Evolutionary conservation across 2,329 filamentous ascomycete species (phyloP).

Genomic region (Anisogramma anomala): DNA sequence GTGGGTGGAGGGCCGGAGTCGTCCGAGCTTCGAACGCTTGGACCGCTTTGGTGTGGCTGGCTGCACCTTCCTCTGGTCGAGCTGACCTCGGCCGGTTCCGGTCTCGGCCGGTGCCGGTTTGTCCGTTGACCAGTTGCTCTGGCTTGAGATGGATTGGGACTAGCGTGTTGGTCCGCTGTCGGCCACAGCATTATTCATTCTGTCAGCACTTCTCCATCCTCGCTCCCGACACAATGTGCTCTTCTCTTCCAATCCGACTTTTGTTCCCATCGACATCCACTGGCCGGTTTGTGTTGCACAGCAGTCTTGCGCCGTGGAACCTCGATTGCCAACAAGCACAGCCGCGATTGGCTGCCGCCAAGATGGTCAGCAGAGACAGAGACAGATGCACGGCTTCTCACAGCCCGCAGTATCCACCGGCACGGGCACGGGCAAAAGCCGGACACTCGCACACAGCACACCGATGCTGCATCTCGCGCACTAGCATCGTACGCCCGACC

Average conservation of each 20-base stretch:
- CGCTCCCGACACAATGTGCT: background rate
- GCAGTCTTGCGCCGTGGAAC: slow-evolving; percentile 6
- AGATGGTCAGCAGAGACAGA: slow-evolving; percentile 1
- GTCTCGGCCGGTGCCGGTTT: too few relatives aligned
- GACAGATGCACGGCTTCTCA: slow-evolving; percentile 2
- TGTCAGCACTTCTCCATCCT: too few relatives aligned
- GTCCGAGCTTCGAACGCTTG: slow-evolving; percentile 1
- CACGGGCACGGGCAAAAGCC: background rate
- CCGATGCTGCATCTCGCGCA: slow-evolving; percentile 10
- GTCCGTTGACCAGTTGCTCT: too few relatives aligned
- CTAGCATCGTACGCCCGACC: slow-evolving; percentile 2
- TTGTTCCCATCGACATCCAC: background rate
- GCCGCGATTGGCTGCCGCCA: slow-evolving; percentile 3
- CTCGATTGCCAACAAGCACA: slow-evolving; percentile 8
- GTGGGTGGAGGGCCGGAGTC: background rate
- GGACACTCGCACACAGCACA: slow-evolving; percentile 5
- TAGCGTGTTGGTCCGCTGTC: background rate
- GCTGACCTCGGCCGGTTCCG: slow-evolving; percentile 10
- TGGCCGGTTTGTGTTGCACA: slow-evolving; percentile 13
- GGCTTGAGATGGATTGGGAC: too few relatives aligned
- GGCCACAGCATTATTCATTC: too few relatives aligned
- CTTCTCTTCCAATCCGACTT: background rate
- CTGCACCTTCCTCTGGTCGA: background rate
- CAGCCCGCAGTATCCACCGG: background rate
- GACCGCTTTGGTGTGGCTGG: background rate